Percentiles rank a stretch among this genome's conserved stretches.
Conservation (phyloP, 192 early-diverging fungal genomes). For the Umbelopsis sp. region DNA sequence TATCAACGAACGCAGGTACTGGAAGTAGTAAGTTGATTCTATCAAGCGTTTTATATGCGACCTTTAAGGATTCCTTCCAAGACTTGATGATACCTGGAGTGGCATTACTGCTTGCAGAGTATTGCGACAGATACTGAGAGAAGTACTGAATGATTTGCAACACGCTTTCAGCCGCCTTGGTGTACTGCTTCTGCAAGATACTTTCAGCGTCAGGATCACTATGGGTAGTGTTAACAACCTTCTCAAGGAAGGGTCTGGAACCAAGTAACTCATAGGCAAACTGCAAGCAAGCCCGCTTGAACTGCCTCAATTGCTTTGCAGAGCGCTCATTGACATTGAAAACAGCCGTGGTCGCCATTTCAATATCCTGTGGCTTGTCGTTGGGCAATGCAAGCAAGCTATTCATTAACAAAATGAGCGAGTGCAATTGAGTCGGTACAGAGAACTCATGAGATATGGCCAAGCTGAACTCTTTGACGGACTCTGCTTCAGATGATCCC, state of each 20-base stretch:
- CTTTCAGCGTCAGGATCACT: slow-evolving; percentile 33
- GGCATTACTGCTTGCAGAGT: slow-evolving; percentile 32
- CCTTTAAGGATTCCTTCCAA: slow-evolving; percentile 54
- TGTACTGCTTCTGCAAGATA: slow-evolving; percentile 48
- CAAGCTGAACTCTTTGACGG: slow-evolving; percentile 74
- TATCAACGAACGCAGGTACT: slow-evolving; percentile 71
- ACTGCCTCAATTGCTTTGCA: slow-evolving; percentile 63
- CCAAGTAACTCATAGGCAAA: slow-evolving; percentile 55
- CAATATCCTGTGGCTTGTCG: slow-evolving; percentile 42
- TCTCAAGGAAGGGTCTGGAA: slow-evolving; percentile 54
- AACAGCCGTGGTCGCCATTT: slow-evolving; percentile 2
- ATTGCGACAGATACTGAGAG: slow-evolving; percentile 44
- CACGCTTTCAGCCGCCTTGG: slow-evolving; percentile 54
- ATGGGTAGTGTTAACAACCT: slow-evolving; percentile 41
- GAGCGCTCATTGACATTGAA: slow-evolving; percentile 45
- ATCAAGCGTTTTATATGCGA: slow-evolving; percentile 73
- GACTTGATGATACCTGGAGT: slow-evolving; percentile 43
- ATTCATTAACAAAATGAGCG: slow-evolving; percentile 60
- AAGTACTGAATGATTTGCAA: slow-evolving; percentile 59
- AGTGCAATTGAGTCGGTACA: slow-evolving; percentile 63
- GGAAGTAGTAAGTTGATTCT: slow-evolving; percentile 79
- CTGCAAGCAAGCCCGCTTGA: slow-evolving; percentile 60
- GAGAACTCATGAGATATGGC: slow-evolving; percentile 71
- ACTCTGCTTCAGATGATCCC: slow-evolving; percentile 60
- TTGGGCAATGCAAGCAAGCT: slow-evolving; percentile 55